phyloP scores from a whole-genome alignment of 495 filamentous ascomycete species.

The Saxispiralis lemnorum region DNA sequence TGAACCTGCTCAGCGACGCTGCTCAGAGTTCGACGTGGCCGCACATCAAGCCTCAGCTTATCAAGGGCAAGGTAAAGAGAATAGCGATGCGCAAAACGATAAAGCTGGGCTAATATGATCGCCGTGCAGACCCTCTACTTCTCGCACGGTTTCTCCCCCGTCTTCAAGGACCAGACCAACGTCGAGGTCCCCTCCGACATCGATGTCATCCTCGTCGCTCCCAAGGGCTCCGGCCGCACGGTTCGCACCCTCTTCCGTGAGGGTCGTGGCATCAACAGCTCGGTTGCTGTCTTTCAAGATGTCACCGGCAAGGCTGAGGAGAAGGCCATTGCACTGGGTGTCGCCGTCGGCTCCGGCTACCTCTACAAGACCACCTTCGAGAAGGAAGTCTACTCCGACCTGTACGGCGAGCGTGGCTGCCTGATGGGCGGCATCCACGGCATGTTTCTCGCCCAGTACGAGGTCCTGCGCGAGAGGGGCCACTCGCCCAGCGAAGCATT shows the following conservation, averaged over 20 bases:
- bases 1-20: slow-evolving; percentile 96
- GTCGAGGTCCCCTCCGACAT: slow-evolving; percentile 89
- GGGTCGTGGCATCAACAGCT: slow-evolving; percentile 98
- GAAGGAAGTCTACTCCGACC: slow-evolving; percentile 98
- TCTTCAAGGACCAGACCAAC: slow-evolving; percentile 98
- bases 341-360: slow-evolving; percentile 90
- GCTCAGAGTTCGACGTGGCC: slow-evolving; percentile 98
- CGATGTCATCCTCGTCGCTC: slow-evolving; percentile 96
- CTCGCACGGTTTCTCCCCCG: slow-evolving; percentile 98
- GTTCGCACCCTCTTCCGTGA: slow-evolving; percentile 95
- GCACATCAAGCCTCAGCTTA: slow-evolving; percentile 86
- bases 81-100: slow-evolving; percentile 1
- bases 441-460: slow-evolving; percentile 99
- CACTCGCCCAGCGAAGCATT: slow-evolving; percentile 96
- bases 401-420: slow-evolving; percentile 99
- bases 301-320: slow-evolving; percentile 96
- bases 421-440: slow-evolving; percentile 99
- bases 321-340: slow-evolving; percentile 91
- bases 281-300: slow-evolving; percentile 95
- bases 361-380: slow-evolving; percentile 99
- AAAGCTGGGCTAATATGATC: slow-evolving; percentile 13
- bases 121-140: slow-evolving; percentile 77
- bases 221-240: slow-evolving; percentile 96
- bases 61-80: slow-evolving; percentile 73
- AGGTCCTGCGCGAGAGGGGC: slow-evolving; percentile 95